phyloP scores from a whole-genome alignment of 805 yeast genomes.

The Naumovozyma castellii region DNA sequence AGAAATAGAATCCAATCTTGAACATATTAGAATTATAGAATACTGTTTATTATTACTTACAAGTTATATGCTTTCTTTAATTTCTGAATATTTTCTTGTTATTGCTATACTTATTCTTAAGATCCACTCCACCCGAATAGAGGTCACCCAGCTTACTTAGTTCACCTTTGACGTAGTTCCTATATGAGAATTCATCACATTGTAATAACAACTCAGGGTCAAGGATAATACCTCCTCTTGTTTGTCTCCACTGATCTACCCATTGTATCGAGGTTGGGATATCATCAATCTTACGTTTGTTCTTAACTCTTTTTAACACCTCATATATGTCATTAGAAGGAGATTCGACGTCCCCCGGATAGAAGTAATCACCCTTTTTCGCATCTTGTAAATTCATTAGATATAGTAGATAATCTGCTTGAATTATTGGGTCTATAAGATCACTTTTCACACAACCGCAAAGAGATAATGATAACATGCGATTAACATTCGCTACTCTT shows the following conservation, averaged over 20 bases:
- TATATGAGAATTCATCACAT: constrained; percentile 13
- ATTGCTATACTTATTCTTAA: neutral
- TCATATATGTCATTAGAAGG: constrained; percentile 69
- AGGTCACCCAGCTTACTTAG: constrained; percentile 5
- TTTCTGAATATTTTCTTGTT: neutral
- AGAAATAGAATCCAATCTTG: too few relatives aligned
- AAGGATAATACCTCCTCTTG: constrained; percentile 35
- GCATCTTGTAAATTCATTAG: constrained; percentile 53
- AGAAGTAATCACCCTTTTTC: constrained; percentile 7
- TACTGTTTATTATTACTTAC: too few relatives aligned
- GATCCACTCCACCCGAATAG: neutral
- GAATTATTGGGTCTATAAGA: constrained; percentile 72
- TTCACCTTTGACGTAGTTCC: constrained; percentile 7
- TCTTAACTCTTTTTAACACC: constrained; percentile 38
- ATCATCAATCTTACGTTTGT: constrained; percentile 44
- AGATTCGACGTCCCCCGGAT: constrained; percentile 16
- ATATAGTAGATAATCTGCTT: constrained; percentile 76
- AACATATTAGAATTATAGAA: too few relatives aligned
- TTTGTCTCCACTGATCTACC: constrained; percentile 47
- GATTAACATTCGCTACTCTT: constrained; percentile 44
- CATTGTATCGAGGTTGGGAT: constrained; percentile 55
- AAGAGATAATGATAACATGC: constrained; percentile 66
- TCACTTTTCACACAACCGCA: constrained; percentile 66
- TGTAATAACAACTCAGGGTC: constrained; percentile 20
- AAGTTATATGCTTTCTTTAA: too few relatives aligned